Percentiles rank a stretch among this genome's conserved stretches.
Conservation (phyloP, 2,329 filamentous ascomycete species). For the Blumeriella jaapii region DNA sequence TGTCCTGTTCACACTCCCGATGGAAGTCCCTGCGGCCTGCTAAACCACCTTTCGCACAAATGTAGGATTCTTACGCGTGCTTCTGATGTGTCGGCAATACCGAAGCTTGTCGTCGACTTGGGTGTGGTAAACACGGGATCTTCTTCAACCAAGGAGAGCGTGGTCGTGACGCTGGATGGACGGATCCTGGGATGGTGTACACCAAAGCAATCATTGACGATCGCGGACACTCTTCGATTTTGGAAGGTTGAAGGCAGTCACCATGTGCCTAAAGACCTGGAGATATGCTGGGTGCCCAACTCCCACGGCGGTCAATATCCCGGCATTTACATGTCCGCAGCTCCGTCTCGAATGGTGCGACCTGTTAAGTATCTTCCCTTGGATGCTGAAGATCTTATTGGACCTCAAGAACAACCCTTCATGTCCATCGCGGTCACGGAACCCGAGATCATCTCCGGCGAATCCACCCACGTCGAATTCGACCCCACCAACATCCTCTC, state of each 20-base stretch:
- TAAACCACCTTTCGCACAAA: constrained; percentile 93
- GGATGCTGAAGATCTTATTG: constrained; percentile 77
- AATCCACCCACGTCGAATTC: constrained; percentile 88
- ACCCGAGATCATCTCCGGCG: constrained; percentile 73
- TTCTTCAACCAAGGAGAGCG: constrained; percentile 69
- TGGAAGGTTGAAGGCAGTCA: constrained; percentile 91
- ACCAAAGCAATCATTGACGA: constrained; percentile 67
- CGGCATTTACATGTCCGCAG: constrained; percentile 85
- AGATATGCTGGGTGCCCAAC: constrained; percentile 83
- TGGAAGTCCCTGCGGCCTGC: constrained; percentile 83
- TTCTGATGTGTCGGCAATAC: constrained; percentile 64
- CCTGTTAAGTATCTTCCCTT: constrained; percentile 87
- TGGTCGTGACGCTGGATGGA: constrained; percentile 84
- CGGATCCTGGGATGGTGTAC: constrained; percentile 83
- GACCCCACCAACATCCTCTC: constrained; percentile 94
- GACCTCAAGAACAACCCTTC: constrained; percentile 91
- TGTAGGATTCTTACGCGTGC: constrained; percentile 74
- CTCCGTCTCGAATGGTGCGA: constrained; percentile 74
- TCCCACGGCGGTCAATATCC: constrained; percentile 92
- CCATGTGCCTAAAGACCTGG: constrained; percentile 68
- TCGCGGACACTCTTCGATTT: constrained; percentile 78
- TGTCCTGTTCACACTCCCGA: constrained; percentile 97
- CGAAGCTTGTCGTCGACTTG: constrained; percentile 63
- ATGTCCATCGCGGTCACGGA: constrained; percentile 96
- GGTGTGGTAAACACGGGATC: constrained; percentile 68